Conservation (phyloP, 352 stramenopile genomes). For the Phytophthora hibernalis region DNA sequence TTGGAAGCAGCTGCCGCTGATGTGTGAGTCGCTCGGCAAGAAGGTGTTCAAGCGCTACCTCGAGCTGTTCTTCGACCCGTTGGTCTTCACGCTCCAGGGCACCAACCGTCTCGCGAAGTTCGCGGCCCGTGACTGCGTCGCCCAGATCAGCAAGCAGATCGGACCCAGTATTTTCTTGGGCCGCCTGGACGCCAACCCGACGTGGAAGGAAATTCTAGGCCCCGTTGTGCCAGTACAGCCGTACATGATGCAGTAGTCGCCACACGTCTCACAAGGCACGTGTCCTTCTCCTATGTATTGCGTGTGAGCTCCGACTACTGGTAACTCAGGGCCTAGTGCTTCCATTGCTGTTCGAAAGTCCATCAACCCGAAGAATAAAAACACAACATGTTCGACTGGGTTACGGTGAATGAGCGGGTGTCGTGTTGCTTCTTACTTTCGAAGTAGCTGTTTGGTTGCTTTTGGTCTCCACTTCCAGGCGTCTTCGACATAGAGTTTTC, state of each 20-base stretch:
- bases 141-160: constrained; percentile 79
- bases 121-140: constrained; percentile 79
- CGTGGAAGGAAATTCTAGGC: constrained; percentile 65
- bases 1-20: constrained; percentile 84
- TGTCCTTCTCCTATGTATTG: constrained; percentile 15
- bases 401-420: neutral
- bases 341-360: constrained; percentile 10
- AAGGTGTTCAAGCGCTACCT: constrained; percentile 85
- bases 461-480: neutral
- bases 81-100: constrained; percentile 83
- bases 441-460: neutral
- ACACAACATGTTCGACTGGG: neutral
- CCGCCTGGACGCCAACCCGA: constrained; percentile 70
- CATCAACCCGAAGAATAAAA: constrained; percentile 10
- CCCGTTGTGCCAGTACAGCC: constrained; percentile 47
- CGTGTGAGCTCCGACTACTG: neutral
- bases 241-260: constrained; percentile 41
- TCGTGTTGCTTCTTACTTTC: neutral
- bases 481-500: neutral
- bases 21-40: constrained; percentile 82
- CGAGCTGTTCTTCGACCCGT: constrained; percentile 85
- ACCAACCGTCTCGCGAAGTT: constrained; percentile 73
- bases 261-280: neutral
- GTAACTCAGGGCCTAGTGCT: constrained; percentile 3
- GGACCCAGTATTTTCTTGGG: constrained; percentile 86